These are phyloP conservation scores for Tillandsia leiboldiana DNA, from an alignment of 176 grass and related monocot genomes.

Conservation along the genomic window DNA sequence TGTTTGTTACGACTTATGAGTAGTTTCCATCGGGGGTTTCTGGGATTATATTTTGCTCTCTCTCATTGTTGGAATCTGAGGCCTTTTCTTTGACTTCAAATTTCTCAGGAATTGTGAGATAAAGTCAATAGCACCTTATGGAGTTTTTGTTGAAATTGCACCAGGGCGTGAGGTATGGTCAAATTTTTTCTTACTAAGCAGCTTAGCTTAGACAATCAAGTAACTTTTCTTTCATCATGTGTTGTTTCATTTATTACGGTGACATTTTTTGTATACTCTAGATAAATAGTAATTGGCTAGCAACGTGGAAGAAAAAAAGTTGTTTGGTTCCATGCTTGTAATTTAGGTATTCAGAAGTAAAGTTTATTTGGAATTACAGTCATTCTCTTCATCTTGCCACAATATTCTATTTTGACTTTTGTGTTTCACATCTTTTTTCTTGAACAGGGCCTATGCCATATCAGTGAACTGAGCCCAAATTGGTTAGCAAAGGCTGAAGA, in stretches of 20 bases:
- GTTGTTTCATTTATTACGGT: background rate
- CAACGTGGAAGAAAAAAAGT: too few species aligned
- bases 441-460: conserved; percentile 80
- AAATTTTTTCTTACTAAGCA: background rate
- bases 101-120: conserved; percentile 69
- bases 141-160: conserved; percentile 98
- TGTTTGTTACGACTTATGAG: background rate
- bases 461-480: conserved; percentile 83
- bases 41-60: background rate
- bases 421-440: conserved; percentile 1
- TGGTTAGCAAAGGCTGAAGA: conserved; percentile 88
- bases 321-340: too few species aligned
- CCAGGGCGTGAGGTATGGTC: conserved; percentile 67
- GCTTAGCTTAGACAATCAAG: background rate
- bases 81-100: conserved; percentile 19
- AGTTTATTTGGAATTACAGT: too few species aligned
- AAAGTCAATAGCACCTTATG: conserved; percentile 75
- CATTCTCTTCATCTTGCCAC: too few species aligned
- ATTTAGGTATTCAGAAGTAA: too few species aligned
- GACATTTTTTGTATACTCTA: background rate
- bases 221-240: background rate
- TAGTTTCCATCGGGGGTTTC: background rate
- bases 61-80: background rate
- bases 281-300: too few species aligned
- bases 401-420: too few species aligned